These are phyloP conservation scores for Microbotryomycetes sp. DNA, from an alignment of 1,284 basidiomycete genomes.

Conservation along the genomic window DNA sequence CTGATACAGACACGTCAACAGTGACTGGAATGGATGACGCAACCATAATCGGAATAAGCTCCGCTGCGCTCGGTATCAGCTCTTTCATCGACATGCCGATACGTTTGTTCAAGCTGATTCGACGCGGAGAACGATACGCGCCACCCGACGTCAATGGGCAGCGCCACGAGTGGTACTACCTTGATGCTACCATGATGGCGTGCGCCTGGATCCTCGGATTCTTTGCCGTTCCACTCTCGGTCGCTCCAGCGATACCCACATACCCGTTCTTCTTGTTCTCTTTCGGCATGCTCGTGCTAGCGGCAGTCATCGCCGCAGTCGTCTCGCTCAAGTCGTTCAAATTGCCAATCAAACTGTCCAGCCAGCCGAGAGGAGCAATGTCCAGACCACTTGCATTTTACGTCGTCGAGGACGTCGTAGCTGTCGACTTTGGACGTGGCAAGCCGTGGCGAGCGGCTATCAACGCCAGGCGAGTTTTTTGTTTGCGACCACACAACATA, in stretches of 20 bases:
- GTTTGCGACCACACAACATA: not conserved
- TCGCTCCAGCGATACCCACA: slow-evolving; percentile 18
- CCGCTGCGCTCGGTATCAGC: slow-evolving; percentile 23
- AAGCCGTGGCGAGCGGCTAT: slow-evolving; percentile 24
- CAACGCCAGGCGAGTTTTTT: slow-evolving; percentile 37
- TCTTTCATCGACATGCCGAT: slow-evolving; percentile 32
- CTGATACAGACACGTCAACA: not conserved
- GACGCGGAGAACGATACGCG: slow-evolving; percentile 25
- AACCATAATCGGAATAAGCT: slow-evolving; percentile 26
- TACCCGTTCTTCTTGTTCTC: slow-evolving; percentile 28
- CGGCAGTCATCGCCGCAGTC: slow-evolving; percentile 24
- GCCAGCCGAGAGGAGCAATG: slow-evolving; percentile 24
- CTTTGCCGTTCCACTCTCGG: slow-evolving; percentile 32
- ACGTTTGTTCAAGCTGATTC: slow-evolving; percentile 25
- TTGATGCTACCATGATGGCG: slow-evolving; percentile 12
- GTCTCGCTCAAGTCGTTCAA: slow-evolving; percentile 22
- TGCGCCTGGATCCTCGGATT: slow-evolving; percentile 20
- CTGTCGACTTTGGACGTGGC: slow-evolving; percentile 31
- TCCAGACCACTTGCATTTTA: slow-evolving; percentile 29
- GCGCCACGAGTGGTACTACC: slow-evolving; percentile 22
- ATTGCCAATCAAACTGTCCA: slow-evolving; percentile 24
- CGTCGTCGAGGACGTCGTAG: slow-evolving; percentile 30
- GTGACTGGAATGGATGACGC: slow-evolving; percentile 3
- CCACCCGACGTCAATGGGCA: slow-evolving; percentile 17
- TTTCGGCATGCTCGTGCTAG: slow-evolving; percentile 25